phyloP scores from a whole-genome alignment of 805 yeast species.

The Cyberlindnera veronae region DNA sequence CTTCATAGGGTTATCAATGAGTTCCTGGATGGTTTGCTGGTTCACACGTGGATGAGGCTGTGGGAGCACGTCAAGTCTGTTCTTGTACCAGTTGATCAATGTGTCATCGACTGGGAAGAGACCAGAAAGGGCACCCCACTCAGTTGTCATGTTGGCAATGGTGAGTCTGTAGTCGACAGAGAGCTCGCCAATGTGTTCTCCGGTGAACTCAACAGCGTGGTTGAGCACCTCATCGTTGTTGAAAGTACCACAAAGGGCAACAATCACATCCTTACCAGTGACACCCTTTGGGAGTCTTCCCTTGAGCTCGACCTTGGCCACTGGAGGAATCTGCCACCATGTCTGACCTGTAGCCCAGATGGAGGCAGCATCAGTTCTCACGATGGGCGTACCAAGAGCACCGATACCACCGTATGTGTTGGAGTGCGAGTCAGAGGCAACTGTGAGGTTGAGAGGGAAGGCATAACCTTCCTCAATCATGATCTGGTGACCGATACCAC shows the following conservation, averaged over 20 bases:
- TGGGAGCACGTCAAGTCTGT: constrained; percentile 52
- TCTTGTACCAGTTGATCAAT: constrained; percentile 72
- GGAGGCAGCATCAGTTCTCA: constrained; percentile 97
- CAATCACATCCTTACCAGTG: constrained; percentile 95
- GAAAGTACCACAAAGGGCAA: constrained; percentile 90
- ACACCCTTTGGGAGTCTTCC: constrained; percentile 84
- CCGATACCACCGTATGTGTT: constrained; percentile 98
- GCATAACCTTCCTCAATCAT: constrained; percentile 99
- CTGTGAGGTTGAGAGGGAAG: constrained; percentile 87
- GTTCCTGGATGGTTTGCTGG: constrained; percentile 48
- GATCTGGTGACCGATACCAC: constrained; percentile 98
- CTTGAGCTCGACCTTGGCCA: constrained; percentile 83
- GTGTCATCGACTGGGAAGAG: constrained; percentile 92
- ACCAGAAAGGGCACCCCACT: constrained; percentile 98
- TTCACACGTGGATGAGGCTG: constrained; percentile 85
- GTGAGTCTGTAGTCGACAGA: constrained; percentile 85
- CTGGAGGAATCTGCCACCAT: constrained; percentile 99
- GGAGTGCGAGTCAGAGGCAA: constrained; percentile 97
- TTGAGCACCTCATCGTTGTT: constrained; percentile 90
- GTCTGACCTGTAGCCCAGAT: constrained; percentile 99
- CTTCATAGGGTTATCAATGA: constrained; percentile 38
- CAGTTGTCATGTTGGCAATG: constrained; percentile 96
- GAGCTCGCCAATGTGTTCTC: constrained; percentile 67
- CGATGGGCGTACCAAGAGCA: constrained; percentile 93
- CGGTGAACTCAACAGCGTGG: constrained; percentile 92